Base-by-base conservation (phyloP, 164 flowering plant species). In the Nelumbo lutea region DNA sequence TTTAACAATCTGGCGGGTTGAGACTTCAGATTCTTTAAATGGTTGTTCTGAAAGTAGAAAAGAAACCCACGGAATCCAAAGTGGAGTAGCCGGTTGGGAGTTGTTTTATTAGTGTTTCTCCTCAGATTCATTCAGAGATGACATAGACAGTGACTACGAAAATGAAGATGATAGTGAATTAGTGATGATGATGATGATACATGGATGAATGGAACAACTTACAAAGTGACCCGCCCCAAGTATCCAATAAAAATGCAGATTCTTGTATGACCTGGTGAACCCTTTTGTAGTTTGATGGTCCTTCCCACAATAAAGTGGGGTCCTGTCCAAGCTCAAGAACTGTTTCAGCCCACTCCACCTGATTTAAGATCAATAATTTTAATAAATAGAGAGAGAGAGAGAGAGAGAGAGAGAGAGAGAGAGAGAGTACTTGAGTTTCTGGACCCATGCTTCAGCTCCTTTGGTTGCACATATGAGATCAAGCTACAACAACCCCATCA, bases 391-490 rank as follows among this genome's bases (percentile, higher is more conserved):
- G 3, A 1, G 43, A 5, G 7, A 0, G 5, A n/a, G 6, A 50
- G 7, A 15, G 42, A 50, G 50, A 68, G 39, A 45, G 62, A 55
- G 51, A 43, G 15, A 14, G 65, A 72, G 43, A 56, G 60, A 39
- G 58, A 77, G 27, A 27, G 27, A 27, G 27, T 82, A 93, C 98
- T 84, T 85, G 79, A 93, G 96, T 82, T 93, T 90, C 68, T 83
- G 75, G 58, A 93, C 73, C 98, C 98, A 93, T 70, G 93, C 90
- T 79, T 93, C 88, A 14, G 90, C 79, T 51, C 98, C 98, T 74
- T 81, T 90, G 55, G 96, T 90, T 68, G 93, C 66, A 74, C 98
- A 93, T 15, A 93, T 93, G 55, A 93, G 75, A 81, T 93, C 98
- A 71, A 93, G 73, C 96, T 93, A 68, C 79, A 81, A 72, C 4